These are phyloP conservation scores for Saccharomyces hybrid DNA, from an alignment of 1,139 yeast species.

Conservation along the genomic window DNA sequence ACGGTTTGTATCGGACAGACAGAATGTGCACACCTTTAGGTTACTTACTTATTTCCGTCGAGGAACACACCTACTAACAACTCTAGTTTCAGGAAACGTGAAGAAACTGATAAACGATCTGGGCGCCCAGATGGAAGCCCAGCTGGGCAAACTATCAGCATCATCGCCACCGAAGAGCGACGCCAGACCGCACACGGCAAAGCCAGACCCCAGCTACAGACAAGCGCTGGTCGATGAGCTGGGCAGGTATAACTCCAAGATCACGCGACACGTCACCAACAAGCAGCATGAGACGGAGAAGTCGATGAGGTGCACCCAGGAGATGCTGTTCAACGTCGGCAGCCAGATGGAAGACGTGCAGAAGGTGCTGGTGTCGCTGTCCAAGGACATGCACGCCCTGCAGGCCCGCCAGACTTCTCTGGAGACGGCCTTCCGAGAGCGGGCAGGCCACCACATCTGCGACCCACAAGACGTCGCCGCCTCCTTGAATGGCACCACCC, in stretches of 20 bases:
- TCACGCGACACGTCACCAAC: not conserved
- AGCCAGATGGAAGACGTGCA: conserved; percentile 15
- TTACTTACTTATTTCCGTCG: not conserved
- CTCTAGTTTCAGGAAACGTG: not conserved
- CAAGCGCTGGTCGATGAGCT: conserved; percentile 1
- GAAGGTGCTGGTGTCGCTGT: conserved; percentile 11
- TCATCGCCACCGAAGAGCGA: not conserved
- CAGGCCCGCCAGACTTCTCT: conserved; percentile 12
- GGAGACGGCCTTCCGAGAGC: conserved; percentile 10
- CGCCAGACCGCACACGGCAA: not conserved
- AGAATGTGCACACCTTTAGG: not conserved
- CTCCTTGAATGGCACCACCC: conserved; percentile 8
- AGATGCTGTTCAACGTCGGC: conserved; percentile 11
- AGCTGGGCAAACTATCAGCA: not conserved
- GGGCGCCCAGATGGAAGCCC: not conserved
- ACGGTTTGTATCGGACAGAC: not conserved
- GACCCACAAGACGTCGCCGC: not conserved
- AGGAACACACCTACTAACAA: not conserved
- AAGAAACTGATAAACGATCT: not conserved
- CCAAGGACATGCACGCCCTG: conserved; percentile 11
- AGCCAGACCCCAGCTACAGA: not conserved
- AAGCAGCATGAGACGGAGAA: conserved; percentile 4
- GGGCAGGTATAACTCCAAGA: not conserved
- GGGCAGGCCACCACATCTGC: not conserved
- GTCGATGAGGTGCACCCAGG: conserved; percentile 8